Evolutionary conservation across 176 grass and related monocot species (phyloP).

Genomic region (Luzula sylvatica): DNA sequence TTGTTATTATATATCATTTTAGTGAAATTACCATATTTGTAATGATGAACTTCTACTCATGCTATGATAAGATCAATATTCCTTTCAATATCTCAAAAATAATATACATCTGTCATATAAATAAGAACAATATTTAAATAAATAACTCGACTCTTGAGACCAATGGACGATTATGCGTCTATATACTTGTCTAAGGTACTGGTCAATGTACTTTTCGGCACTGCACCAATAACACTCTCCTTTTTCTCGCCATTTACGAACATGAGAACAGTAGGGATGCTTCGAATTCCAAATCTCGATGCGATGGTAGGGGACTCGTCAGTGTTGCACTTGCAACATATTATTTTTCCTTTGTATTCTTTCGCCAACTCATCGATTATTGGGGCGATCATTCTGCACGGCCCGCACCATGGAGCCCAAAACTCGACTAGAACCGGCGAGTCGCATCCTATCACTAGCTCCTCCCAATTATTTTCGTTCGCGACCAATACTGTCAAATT

Average conservation of each 20-base stretch:
- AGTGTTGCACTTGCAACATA: conserved; percentile 85
- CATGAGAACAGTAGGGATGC: conserved; percentile 92
- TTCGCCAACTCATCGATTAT: conserved; percentile 83
- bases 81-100: neutral
- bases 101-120: conserved; percentile 19
- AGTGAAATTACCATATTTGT: too few relatives aligned
- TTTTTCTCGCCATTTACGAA: conserved; percentile 92
- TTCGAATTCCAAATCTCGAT: conserved; percentile 61
- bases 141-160: too few relatives aligned
- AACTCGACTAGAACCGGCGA: conserved; percentile 90
- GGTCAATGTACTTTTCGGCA: conserved; percentile 56
- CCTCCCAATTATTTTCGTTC: conserved; percentile 62
- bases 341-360: conserved; percentile 72
- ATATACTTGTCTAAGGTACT: conserved; percentile 66
- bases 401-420: conserved; percentile 99
- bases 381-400: conserved; percentile 89
- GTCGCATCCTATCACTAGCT: conserved; percentile 43
- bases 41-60: too few relatives aligned
- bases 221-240: conserved; percentile 81
- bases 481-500: conserved; percentile 49
- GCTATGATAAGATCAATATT: too few relatives aligned
- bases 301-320: conserved; percentile 70
- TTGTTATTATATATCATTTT: too few relatives aligned
- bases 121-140: neutral
- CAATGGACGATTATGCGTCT: conserved; percentile 30